These are phyloP conservation scores for Penicillium chermesinum DNA, from an alignment of 495 filamentous ascomycete species.

Conservation along the genomic window DNA sequence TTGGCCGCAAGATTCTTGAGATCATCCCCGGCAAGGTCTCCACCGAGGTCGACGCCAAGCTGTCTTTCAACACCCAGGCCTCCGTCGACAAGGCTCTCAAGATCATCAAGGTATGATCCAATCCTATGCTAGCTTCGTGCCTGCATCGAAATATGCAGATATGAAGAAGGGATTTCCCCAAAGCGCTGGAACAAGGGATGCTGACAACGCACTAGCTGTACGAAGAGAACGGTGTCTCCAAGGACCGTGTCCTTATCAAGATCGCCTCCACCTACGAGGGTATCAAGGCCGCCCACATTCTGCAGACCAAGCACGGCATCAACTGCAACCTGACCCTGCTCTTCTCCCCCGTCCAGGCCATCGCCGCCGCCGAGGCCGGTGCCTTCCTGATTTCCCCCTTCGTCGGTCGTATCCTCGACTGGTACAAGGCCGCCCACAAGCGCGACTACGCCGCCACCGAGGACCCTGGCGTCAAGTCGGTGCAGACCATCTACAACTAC, in stretches of 20 bases:
- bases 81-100: conserved; percentile 95
- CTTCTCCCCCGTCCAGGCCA: conserved; percentile 95
- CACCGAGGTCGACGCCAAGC: conserved; percentile 93
- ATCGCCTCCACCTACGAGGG: conserved; percentile 73
- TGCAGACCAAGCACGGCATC: conserved; percentile 88
- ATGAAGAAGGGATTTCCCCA: too few relatives aligned
- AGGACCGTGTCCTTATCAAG: conserved; percentile 75
- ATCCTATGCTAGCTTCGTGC: too few relatives aligned
- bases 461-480: conserved; percentile 95
- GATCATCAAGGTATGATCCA: conserved; percentile 76
- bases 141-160: too few relatives aligned
- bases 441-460: conserved; percentile 83
- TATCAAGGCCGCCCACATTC: conserved; percentile 92
- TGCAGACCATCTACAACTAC: conserved; percentile 98
- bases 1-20: conserved; percentile 93
- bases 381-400: conserved; percentile 99
- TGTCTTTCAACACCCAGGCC: conserved; percentile 90
- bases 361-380: conserved; percentile 92
- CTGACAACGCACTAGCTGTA: conserved; percentile 63
- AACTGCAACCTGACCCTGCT: conserved; percentile 99
- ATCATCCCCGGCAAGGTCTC: conserved; percentile 98
- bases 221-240: conserved; percentile 81
- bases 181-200: too few relatives aligned
- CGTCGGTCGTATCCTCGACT: conserved; percentile 98
- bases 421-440: conserved; percentile 96